Base-by-base conservation (phyloP, 805 yeast genomes). In the Candida koratica region DNA sequence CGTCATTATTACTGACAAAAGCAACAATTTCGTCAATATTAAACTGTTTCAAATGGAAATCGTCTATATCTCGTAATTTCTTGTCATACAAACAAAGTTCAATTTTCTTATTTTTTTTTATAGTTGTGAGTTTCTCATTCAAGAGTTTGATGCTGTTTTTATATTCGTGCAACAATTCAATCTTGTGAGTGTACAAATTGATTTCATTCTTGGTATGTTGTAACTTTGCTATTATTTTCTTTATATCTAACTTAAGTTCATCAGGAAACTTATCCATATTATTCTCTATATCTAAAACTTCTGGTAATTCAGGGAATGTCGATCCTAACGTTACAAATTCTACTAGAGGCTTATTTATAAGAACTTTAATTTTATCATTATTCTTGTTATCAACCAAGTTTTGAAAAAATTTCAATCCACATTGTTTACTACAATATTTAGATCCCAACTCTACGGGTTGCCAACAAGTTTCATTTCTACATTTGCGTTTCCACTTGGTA, bases 371-470 rank as follows among this genome's bases (percentile, higher is more conserved):
- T 15, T 32, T 19, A 14, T 31, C 32, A 8, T 28, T 25, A 5
- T 36, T 14, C 13, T 10, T 17, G 13, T 39, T 29, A 3, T 32
- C 16, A 3, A 16, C 11, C 3, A 41, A 7, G 7, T 17, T 18
- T 14, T 36, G 23, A 27, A 44, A 60, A 43, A 57, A 81, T 41
- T 31, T 51, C 34, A 23, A 37, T 4, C 95, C 96, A 56, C 89
- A 95, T 17, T 74, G 84, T 14, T 69, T 71, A 11, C 77, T 60
- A 53, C 97, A 88, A 53, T 84, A 88, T 55, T 88, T 86, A 22
- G 87, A 48, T n/a, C 47, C 56, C 15, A 51, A 48, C 1, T 53
- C 58, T 4, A 79, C 75, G 0, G 88, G 81, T 25, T 68, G 61
- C 32, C 49, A 68, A 52, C 97, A 88, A 1, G 51, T 55, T 1